Evolutionary conservation across 1,284 basidiomycete genomes (phyloP), one percentile per base, ranked within the genome.

Genomic region (Schizopora paradoxa): DNA sequence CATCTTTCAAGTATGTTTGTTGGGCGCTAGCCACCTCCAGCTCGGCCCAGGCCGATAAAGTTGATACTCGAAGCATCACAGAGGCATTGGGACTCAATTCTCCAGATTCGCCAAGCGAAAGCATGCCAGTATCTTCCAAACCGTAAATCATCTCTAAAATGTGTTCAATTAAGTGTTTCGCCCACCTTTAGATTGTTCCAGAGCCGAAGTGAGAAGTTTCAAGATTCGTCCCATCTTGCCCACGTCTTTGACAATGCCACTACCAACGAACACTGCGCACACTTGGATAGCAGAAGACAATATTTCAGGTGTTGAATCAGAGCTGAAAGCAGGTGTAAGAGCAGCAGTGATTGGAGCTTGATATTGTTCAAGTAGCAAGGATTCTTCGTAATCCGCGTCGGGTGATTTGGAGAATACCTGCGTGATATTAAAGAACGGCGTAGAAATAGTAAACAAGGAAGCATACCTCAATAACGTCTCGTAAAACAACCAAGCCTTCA

Each of bases 341-440:
- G 96, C 96, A 2, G 96, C 92, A 1, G 95, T 95, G 49, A 99
- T 96, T 0, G 96, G 95, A 0, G 96, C 96, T 67, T 99, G 95
- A 63, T 97, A 90, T 63, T 99, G 96, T 61, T 99, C 95, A n/a
- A 99, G 74, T 1, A 99, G 70, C 3, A 94, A 70, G 0, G 91
- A 81, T 51, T 91, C 90, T 35, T 91, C 86, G 58, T 93, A 98
- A 50, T 94, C 93, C 1, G 93, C 89, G 66, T 99, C 96, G 1
- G 89, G 89, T 2, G 91, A 81, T 19, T 73, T 67, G 3, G 90
- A 79, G 64, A 98, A 99, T 43, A 83, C 79, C 88, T 94, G 48
- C 16, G 33, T 37, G 31, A 26, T 42, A 27, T 31, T 32, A 31
- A 14, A 16, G 32, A 26, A 32, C 11, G 26, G 16, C 29, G 19